Conservation (phyloP, 306 rosid species). For the Cicer bijugum region DNA sequence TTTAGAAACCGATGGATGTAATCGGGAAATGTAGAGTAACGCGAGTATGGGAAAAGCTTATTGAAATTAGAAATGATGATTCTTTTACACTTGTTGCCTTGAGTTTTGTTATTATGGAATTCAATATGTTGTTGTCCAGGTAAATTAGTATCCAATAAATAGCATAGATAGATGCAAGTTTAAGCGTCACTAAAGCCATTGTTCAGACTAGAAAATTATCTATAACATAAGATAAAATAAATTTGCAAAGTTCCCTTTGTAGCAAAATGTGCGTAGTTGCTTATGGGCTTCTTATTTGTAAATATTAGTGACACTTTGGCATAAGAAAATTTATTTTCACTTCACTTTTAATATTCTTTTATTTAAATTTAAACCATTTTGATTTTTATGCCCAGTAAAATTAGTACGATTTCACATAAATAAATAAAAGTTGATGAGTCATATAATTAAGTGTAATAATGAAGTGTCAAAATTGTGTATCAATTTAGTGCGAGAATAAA, state of each 20-base stretch:
- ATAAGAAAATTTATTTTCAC: not conserved
- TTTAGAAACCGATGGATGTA: slow-evolving; percentile 69
- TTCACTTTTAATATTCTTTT: not conserved
- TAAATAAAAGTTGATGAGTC: not conserved
- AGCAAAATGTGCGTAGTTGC: not conserved
- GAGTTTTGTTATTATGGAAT: slow-evolving; percentile 33
- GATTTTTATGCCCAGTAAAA: not conserved
- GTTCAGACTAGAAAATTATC: slow-evolving; percentile 19
- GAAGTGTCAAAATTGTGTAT: too few species aligned
- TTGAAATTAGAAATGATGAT: slow-evolving; percentile 69
- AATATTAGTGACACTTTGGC: not conserved
- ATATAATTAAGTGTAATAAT: too few species aligned
- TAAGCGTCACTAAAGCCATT: not conserved
- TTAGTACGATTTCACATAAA: not conserved
- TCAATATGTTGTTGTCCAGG: slow-evolving; percentile 22
- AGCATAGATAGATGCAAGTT: slow-evolving; percentile 27
- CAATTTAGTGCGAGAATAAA: too few species aligned
- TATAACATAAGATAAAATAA: not conserved
- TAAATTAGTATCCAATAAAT: slow-evolving; percentile 20
- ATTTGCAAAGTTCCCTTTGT: not conserved
- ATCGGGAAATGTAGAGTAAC: slow-evolving; percentile 83
- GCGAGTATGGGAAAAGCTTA: slow-evolving; percentile 61
- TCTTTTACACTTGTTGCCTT: slow-evolving; percentile 56
- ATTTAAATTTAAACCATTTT: not conserved
- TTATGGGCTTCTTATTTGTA: not conserved